Evolutionary conservation across 2,329 filamentous ascomycete species (phyloP).

Genomic region (Hawksworthiomyces lignivorus): DNA sequence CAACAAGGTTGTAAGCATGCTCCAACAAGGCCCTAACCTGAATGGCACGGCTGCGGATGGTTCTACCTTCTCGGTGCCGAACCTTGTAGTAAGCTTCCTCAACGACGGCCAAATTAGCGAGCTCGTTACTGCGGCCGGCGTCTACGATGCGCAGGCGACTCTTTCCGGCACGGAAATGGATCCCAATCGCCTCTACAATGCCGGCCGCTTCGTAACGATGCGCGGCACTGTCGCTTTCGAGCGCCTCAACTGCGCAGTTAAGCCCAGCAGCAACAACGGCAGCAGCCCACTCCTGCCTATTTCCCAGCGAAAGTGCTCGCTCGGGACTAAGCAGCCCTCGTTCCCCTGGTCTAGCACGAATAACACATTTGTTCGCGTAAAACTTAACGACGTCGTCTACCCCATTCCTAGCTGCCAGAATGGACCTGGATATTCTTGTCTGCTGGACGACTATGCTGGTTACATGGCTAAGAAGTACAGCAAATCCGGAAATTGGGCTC

Average conservation of each 20-base stretch:
- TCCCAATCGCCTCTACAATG: conserved; percentile 42
- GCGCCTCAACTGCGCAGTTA: conserved; percentile 43
- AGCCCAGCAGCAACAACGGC: conserved; percentile 8
- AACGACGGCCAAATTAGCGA: conserved; percentile 62
- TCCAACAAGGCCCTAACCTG: conserved; percentile 43
- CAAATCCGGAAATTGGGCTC: conserved; percentile 40
- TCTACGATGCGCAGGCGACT: conserved; percentile 49
- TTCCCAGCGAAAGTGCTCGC: conserved; percentile 4
- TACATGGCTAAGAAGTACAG: conserved; percentile 38
- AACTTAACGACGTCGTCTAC: conserved; percentile 57
- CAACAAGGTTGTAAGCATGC: conserved; percentile 41
- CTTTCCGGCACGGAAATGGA: conserved; percentile 41
- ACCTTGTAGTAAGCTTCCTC: conserved; percentile 52
- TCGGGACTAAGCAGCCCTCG: conserved; percentile 3
- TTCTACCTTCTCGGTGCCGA: conserved; percentile 41
- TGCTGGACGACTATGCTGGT: conserved; percentile 35
- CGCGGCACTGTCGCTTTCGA: conserved; percentile 59
- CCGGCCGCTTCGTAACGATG: conserved; percentile 53
- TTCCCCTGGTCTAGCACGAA: conserved; percentile 16
- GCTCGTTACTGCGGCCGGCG: conserved; percentile 49
- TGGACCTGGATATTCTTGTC: conserved; percentile 48
- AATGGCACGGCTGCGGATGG: conserved; percentile 40
- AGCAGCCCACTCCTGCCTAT: conserved; percentile 8
- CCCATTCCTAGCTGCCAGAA: conserved; percentile 46
- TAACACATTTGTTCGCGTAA: conserved; percentile 45